Percentiles rank a stretch among this genome's conserved stretches.
Evolutionary conservation across 345 rosid species (phyloP).

Genomic region (Geranium rotundifolium): DNA sequence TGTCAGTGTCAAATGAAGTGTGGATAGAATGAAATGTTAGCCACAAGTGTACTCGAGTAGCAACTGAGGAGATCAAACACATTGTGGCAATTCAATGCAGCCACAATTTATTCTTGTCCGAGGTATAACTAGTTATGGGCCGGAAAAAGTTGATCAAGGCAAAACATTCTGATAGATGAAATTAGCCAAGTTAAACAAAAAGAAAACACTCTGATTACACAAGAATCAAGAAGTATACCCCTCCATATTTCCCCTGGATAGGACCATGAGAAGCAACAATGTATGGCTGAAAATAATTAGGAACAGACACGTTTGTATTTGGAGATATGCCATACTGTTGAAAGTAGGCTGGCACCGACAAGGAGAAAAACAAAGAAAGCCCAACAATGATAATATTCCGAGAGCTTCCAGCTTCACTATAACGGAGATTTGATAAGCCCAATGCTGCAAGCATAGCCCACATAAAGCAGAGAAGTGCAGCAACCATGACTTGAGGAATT

Average conservation of each 20-base stretch:
- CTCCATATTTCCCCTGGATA: conserved; percentile 50
- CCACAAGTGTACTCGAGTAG: not conserved
- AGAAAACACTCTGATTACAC: not conserved
- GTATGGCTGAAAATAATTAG: conserved; percentile 81
- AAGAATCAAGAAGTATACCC: conserved; percentile 28
- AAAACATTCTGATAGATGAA: too few relatives aligned
- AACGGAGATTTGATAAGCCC: conserved; percentile 88
- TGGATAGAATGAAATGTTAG: not conserved
- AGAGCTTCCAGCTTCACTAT: conserved; percentile 98
- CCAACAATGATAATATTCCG: conserved; percentile 90
- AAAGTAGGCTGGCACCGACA: conserved; percentile 86
- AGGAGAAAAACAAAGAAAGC: conserved; percentile 70
- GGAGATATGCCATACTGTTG: conserved; percentile 87
- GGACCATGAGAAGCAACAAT: conserved; percentile 90
- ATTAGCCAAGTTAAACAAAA: not conserved
- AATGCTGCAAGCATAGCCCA: conserved; percentile 95
- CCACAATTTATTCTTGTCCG: too few relatives aligned
- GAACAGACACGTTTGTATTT: conserved; percentile 62
- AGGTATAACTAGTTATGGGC: too few relatives aligned
- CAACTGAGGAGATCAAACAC: too few relatives aligned
- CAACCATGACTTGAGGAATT: conserved; percentile 92
- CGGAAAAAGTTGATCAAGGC: too few relatives aligned
- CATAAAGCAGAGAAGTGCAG: conserved; percentile 95
- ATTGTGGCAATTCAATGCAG: not conserved
- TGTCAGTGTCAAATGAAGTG: not conserved